Evolutionary conservation across 805 yeast species (phyloP), one percentile per base, ranked within the genome.

Genomic region (Saccharomyces mikatae): DNA sequence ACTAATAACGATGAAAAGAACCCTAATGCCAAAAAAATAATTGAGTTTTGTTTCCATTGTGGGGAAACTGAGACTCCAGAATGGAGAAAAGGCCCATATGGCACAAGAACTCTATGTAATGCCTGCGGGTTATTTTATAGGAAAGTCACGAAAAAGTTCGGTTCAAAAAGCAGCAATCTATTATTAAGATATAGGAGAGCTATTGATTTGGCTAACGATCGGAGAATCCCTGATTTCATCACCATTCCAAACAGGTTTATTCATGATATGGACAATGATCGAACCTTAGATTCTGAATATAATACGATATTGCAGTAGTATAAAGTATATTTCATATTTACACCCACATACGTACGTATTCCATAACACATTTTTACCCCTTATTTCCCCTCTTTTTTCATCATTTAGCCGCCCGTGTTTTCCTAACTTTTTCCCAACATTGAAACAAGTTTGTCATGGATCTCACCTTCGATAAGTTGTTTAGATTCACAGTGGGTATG

Each of bases 41-140:
- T 48, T 3, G 50, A 41, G 6, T 48, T 30, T 4, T 86, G 92
- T 62, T 64, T 73, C 36, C 96, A 89, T 61, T 90, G 97, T 71
- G 84, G 84, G 0, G 80, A 84, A 1, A 75, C 75, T 29, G 82
- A 81, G 49, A 87, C 96, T 0, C 97, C 97, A 0, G 97, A 91
- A 69, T 90, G 97, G 97, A 77, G 97, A 65, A 76, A 86, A 57
- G 97, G 97, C 0, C 96, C 96, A 0, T 79, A 80, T 54, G 96
- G 96, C 0, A 81, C 84, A 4, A 78, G 89, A 62, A 86, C 92
- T 0, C 74, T 90, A 56, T 90, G 97, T 71, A 90, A 90, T 69
- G 97, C 97, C 0, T 91, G 97, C 72, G 97, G 97, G 0, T 73
- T 91, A 49, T 86, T 83, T 62, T 84, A 79, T 64, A 76, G 86